Evolutionary conservation across 352 stramenopile species (phyloP).

Genomic region (Pythium apleroticum): DNA sequence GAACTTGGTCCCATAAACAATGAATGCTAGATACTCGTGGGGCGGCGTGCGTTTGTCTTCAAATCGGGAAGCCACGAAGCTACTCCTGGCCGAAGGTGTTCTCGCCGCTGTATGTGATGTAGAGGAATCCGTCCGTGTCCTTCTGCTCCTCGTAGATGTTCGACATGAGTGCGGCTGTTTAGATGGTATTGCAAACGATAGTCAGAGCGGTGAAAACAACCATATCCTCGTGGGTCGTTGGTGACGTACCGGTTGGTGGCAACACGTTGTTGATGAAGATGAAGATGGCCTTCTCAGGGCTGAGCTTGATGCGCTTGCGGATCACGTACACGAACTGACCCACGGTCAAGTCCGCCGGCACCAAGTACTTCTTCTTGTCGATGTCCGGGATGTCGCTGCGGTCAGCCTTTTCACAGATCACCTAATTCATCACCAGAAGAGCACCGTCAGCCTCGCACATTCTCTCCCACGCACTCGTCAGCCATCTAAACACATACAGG

Average conservation of each 20-base stretch:
- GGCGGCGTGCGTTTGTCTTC: constrained; percentile 3
- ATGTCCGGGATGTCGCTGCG: constrained; percentile 99
- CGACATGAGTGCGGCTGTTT: constrained; percentile 95
- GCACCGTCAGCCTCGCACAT: neutral
- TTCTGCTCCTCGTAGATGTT: constrained; percentile 99
- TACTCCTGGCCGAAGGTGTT: constrained; percentile 96
- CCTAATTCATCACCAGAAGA: constrained; percentile 30
- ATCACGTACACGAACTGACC: constrained; percentile 99
- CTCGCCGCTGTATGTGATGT: constrained; percentile 99
- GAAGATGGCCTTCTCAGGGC: constrained; percentile 97
- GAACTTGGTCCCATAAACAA: constrained; percentile 27
- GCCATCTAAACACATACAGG: constrained; percentile 52
- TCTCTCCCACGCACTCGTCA: neutral
- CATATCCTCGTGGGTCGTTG: neutral
- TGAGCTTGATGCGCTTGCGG: constrained; percentile 98
- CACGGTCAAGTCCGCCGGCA: constrained; percentile 96
- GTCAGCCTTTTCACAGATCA: constrained; percentile 94
- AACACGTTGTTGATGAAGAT: constrained; percentile 99
- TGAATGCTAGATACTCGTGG: constrained; percentile 30
- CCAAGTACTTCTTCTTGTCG: constrained; percentile 99
- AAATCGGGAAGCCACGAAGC: neutral
- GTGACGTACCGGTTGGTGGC: constrained; percentile 88
- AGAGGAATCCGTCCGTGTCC: constrained; percentile 98
- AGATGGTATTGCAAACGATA: constrained; percentile 2
- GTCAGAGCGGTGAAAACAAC: neutral